Conservation (phyloP, 345 rosid species). For the Ceriops zippeliana region DNA sequence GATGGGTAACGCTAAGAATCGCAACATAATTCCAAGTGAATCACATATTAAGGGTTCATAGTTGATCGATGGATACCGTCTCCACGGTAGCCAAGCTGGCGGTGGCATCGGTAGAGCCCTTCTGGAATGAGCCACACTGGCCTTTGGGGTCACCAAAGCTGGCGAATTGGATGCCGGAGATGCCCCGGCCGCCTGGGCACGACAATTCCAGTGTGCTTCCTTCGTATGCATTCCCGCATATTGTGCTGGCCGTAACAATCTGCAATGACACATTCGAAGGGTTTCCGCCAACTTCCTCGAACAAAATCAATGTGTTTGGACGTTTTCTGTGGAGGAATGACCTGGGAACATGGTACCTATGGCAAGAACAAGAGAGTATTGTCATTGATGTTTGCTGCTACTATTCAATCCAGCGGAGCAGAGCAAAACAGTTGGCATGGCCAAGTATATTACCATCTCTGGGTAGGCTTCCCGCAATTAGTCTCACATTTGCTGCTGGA, state of each 20-base stretch:
- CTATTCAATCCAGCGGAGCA: no score
- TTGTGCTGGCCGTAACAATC: conserved; percentile 1
- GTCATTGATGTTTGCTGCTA: no score
- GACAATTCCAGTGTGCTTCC: conserved; percentile 14
- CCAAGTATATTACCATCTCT: conserved; percentile 3
- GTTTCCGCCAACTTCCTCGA: conserved; percentile 15
- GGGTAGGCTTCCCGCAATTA: conserved; percentile 10
- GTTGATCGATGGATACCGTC: neutral
- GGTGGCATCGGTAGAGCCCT: conserved; percentile 1
- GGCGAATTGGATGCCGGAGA: conserved; percentile 11
- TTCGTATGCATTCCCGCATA: conserved; percentile 4
- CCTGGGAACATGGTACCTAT: conserved; percentile 23
- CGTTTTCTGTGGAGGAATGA: conserved; percentile 9
- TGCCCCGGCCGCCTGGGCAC: conserved; percentile 1
- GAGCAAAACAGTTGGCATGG: no score
- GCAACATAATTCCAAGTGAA: no score
- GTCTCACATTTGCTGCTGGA: neutral
- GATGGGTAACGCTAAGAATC: neutral
- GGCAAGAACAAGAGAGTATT: neutral
- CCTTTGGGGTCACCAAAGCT: conserved; percentile 17
- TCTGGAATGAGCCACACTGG: conserved; percentile 1
- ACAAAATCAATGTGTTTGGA: conserved; percentile 6
- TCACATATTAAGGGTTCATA: neutral
- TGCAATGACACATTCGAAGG: conserved; percentile 5
- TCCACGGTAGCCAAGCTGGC: neutral